Conservation (phyloP, 331 rosid genomes). For the Telfairia occidentalis region DNA sequence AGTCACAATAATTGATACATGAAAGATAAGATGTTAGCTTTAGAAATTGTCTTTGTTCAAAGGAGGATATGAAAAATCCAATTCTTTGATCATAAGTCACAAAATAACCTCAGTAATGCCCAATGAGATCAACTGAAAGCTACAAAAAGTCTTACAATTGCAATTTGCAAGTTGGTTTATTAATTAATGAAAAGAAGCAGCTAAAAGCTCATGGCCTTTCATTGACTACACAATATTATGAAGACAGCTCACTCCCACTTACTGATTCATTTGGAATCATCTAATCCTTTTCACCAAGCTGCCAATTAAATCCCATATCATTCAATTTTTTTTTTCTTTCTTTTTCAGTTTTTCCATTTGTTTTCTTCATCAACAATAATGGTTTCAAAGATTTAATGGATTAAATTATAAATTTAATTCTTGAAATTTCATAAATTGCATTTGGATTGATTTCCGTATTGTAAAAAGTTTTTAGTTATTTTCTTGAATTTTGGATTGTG, state of each 20-base stretch:
- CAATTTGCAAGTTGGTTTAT: neutral
- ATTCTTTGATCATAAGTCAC: neutral
- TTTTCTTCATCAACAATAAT: neutral
- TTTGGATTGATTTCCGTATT: too few species aligned
- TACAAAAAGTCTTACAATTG: neutral
- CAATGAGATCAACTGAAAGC: neutral
- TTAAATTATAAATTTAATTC: too few species aligned
- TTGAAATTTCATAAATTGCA: too few species aligned
- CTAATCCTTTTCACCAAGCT: neutral
- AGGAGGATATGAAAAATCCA: neutral
- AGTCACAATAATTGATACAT: neutral
- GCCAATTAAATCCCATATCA: neutral
- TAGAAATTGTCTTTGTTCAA: neutral
- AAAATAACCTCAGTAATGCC: neutral
- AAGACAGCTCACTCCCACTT: neutral
- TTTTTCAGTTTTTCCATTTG: too few species aligned
- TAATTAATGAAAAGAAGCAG: neutral
- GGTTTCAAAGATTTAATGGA: too few species aligned
- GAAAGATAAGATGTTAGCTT: neutral
- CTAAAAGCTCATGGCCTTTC: neutral
- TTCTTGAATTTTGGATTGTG: neutral
- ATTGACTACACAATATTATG: neutral
- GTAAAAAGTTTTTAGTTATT: too few species aligned
- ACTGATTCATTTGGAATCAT: neutral
- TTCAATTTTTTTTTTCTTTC: neutral